Conservation (phyloP, 306 rosid species). For the Vicia villosa region DNA sequence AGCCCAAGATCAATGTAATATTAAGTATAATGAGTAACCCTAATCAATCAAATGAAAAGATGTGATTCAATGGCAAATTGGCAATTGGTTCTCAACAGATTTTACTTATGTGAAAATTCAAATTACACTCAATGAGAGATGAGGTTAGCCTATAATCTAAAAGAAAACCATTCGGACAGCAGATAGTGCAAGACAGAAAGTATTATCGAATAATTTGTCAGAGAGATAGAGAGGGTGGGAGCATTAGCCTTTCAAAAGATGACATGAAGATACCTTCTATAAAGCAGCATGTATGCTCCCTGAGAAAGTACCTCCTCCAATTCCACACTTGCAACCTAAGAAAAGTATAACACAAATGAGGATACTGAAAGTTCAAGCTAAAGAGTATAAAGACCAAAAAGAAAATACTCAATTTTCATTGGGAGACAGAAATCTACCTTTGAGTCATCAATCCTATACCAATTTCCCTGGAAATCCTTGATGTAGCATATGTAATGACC, state of each 20-base stretch:
- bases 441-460: conserved; percentile 85
- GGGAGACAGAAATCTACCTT: conserved; percentile 57
- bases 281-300: conserved; percentile 95
- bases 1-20: conserved; percentile 1
- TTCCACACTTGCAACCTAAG: conserved; percentile 72
- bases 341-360: conserved; percentile 33
- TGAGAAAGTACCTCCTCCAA: conserved; percentile 96
- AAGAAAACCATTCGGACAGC: conserved; percentile 19
- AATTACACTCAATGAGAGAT: conserved; percentile 6
- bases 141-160: conserved; percentile 9
- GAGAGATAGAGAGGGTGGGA: not conserved
- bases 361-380: conserved; percentile 30
- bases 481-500: conserved; percentile 95
- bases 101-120: conserved; percentile 24
- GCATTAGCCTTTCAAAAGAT: conserved; percentile 23
- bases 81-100: conserved; percentile 2
- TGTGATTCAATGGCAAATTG: not conserved
- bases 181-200: conserved; percentile 26
- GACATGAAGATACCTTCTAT: conserved; percentile 65
- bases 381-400: conserved; percentile 19
- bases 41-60: not conserved
- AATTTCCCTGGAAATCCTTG: conserved; percentile 76
- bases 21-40: conserved; percentile 1
- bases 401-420: conserved; percentile 8
- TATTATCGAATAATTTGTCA: not conserved